phyloP scores from a whole-genome alignment of 495 filamentous ascomycete genomes.

The Penicillium paxilli region DNA sequence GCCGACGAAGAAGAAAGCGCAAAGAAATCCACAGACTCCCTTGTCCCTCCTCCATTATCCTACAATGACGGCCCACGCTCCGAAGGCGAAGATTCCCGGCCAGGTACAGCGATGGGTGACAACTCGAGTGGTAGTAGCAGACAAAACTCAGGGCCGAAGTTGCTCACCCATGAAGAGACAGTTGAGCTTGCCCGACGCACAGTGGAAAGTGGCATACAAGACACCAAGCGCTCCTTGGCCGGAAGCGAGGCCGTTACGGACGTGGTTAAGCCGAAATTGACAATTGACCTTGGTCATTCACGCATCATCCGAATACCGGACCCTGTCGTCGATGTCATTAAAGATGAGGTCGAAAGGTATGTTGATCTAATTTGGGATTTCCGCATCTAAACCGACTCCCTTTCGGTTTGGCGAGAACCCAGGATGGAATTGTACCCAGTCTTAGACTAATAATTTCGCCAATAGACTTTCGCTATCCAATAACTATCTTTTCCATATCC shows the following conservation, averaged over 20 bases:
- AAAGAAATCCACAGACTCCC: constrained; percentile 24
- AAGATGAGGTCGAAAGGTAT: constrained; percentile 89
- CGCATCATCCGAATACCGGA: constrained; percentile 79
- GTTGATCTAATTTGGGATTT: too few relatives aligned
- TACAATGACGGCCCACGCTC: constrained; percentile 30
- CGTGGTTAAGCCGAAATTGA: constrained; percentile 74
- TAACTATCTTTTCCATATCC: constrained; percentile 79
- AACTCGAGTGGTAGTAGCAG: constrained; percentile 16
- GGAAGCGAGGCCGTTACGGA: constrained; percentile 67
- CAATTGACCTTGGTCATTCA: constrained; percentile 84
- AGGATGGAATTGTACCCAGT: too few relatives aligned
- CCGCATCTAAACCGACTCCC: too few relatives aligned
- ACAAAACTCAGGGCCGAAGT: constrained; percentile 23
- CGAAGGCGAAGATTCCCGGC: constrained; percentile 34
- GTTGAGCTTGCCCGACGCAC: constrained; percentile 61
- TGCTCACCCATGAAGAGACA: constrained; percentile 45
- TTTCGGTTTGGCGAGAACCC: too few relatives aligned
- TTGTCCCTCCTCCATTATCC: constrained; percentile 20
- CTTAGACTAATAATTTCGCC: constrained; percentile 6
- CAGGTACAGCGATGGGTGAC: constrained; percentile 33
- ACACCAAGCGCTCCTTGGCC: constrained; percentile 66
- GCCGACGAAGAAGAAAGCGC: constrained; percentile 33
- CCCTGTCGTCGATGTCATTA: constrained; percentile 88
- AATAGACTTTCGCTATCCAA: constrained; percentile 82
- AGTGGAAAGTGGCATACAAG: constrained; percentile 66